Percentiles rank a stretch among this genome's conserved stretches.
Evolutionary conservation across 768 basidiomycete genomes (phyloP).

Genomic region (Naganishia randhawae): DNA sequence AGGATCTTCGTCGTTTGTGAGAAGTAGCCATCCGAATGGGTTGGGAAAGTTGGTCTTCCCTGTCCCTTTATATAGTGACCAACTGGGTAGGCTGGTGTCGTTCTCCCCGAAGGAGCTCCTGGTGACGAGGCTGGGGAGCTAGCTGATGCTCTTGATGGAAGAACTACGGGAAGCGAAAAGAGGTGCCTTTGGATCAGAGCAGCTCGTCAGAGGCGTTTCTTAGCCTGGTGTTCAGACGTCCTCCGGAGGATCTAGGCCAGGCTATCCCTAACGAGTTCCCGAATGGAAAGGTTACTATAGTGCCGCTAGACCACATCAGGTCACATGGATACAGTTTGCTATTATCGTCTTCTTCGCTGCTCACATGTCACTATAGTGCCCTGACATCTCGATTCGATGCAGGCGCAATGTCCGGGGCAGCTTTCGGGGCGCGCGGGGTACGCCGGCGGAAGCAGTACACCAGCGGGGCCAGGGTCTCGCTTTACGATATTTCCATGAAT

Average conservation of each 20-base stretch:
- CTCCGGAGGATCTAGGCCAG: not conserved
- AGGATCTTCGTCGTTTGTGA: not conserved
- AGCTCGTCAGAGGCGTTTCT: slow-evolving; percentile 1
- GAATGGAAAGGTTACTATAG: not conserved
- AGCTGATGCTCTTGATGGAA: not conserved
- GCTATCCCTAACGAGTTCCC: not conserved
- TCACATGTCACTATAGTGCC: no score
- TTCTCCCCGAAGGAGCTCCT: not conserved
- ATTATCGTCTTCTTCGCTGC: no score
- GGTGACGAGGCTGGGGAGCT: not conserved
- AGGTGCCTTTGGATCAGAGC: no score
- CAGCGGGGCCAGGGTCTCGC: no score
- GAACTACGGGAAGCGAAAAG: not conserved
- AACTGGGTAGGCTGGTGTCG: not conserved
- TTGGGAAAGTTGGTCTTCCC: not conserved
- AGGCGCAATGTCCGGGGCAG: no score
- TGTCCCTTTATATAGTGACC: not conserved
- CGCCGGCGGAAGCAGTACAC: no score
- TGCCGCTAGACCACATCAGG: not conserved
- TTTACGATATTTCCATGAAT: no score
- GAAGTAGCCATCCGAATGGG: not conserved
- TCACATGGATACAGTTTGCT: no score
- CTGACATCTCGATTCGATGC: no score
- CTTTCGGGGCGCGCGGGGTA: no score
- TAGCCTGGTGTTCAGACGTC: not conserved